Evolutionary conservation across 2,329 filamentous ascomycete genomes (phyloP), one percentile per base, ranked within the genome.

Genomic region (Venturia carpophila): DNA sequence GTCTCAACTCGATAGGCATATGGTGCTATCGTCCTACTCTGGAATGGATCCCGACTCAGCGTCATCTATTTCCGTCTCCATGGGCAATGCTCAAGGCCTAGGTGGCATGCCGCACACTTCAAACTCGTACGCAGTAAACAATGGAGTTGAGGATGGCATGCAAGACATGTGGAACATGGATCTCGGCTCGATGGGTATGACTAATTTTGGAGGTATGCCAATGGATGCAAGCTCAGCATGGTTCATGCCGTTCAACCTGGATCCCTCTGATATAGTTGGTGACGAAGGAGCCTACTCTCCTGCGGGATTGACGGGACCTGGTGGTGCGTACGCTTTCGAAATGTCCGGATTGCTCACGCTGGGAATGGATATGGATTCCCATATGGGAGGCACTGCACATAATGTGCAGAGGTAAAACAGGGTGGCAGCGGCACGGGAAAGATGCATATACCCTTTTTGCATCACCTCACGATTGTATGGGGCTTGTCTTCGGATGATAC

Each of bases 191-290:
- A 60, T 43, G 37, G 47, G 47, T 1, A 64, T 60, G 45, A 64
- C 17, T 17, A 61, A 63, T 37, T 64, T 65, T 60, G 68, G 74
- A 21, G 68, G 71, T 1, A 62, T 70, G 41, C 17, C 41, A n/a
- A 43, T 73, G 72, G 77, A 80, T 66, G 76, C 78, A 0, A 77
- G 75, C 58, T 88, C 87, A 63, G 90, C 89, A 5, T 97, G 92
- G 90, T 96, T 95, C 75, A 87, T 96, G 79, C 91, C 92, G 1
- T 96, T 96, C 76, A 95, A 96, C 73, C 86, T 96, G 76, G 90
- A 94, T 66, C 90, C 91, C 24, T 86, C 89, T 0, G 84, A 86
- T 66, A 75, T 84, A 52, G 52, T 58, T 19, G 27, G 52, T n/a
- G 52, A 58, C 1, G 52, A 58, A 19, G 30, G 7, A 15, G 30